Conservation (phyloP, 495 filamentous ascomycete species). For the Aspergillus leporis region DNA sequence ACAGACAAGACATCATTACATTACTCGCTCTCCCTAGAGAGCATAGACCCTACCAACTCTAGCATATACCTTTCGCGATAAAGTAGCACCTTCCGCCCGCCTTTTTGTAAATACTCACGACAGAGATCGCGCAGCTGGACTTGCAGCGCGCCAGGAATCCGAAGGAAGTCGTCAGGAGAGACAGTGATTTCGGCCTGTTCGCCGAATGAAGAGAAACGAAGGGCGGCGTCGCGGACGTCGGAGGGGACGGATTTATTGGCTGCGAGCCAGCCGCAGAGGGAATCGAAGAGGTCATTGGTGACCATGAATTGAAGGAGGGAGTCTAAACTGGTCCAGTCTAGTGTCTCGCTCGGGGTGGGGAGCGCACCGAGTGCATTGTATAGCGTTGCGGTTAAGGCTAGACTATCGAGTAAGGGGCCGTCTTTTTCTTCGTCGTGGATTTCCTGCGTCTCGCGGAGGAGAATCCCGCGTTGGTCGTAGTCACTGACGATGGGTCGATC, state of each 20-base stretch:
- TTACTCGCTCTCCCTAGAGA: not conserved
- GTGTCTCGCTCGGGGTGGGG: constrained; percentile 26
- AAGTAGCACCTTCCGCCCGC: constrained; percentile 31
- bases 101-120: constrained; percentile 28
- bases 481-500: constrained; percentile 37
- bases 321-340: constrained; percentile 34
- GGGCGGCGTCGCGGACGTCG: constrained; percentile 15
- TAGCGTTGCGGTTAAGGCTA: constrained; percentile 8
- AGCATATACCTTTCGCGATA: constrained; percentile 47
- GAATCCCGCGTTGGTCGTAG: constrained; percentile 5
- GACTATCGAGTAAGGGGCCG: constrained; percentile 1
- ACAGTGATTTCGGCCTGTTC: constrained; percentile 24
- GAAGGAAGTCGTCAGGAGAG: constrained; percentile 19
- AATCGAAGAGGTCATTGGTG: constrained; percentile 38
- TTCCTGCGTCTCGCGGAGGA: not conserved
- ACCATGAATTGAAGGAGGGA: constrained; percentile 37
- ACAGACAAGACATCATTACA: not conserved
- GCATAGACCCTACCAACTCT: constrained; percentile 32
- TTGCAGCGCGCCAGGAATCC: constrained; percentile 10
- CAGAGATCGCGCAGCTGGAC: constrained; percentile 26
- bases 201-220: not conserved
- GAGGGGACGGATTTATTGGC: constrained; percentile 21
- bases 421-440: constrained; percentile 4
- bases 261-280: constrained; percentile 36
- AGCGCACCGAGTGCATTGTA: constrained; percentile 19